Conservation (phyloP, 495 filamentous ascomycete genomes). For the Halenospora varia region DNA sequence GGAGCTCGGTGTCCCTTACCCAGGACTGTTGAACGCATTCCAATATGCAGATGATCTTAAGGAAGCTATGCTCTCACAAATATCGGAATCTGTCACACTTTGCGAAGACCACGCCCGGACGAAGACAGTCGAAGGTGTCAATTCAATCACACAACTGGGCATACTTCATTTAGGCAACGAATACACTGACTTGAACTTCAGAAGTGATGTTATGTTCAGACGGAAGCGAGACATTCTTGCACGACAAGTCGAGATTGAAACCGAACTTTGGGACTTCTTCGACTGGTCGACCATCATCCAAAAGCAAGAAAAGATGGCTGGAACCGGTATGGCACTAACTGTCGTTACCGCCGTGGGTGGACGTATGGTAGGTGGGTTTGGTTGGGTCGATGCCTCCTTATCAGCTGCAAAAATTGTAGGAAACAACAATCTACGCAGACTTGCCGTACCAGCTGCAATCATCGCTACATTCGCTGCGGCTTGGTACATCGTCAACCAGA, state of each 20-base stretch:
- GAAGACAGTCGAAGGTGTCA: constrained; percentile 78
- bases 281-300: constrained; percentile 80
- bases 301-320: constrained; percentile 88
- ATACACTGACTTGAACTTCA: constrained; percentile 79
- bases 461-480: constrained; percentile 66
- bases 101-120: constrained; percentile 83
- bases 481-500: constrained; percentile 76
- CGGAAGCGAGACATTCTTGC: constrained; percentile 74
- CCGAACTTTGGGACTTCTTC: constrained; percentile 91
- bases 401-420: constrained; percentile 77
- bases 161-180: constrained; percentile 84
- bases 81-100: constrained; percentile 67
- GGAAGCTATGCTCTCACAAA: constrained; percentile 82
- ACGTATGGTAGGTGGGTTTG: constrained; percentile 73
- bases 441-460: constrained; percentile 77
- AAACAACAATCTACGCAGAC: constrained; percentile 72
- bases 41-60: constrained; percentile 92
- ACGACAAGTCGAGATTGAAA: constrained; percentile 77
- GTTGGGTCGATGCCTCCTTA: constrained; percentile 85
- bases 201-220: constrained; percentile 87
- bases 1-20: constrained; percentile 79
- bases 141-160: constrained; percentile 80
- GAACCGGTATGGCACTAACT: constrained; percentile 89
- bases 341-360: constrained; percentile 81
- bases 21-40: constrained; percentile 79